Percentiles rank a stretch among this genome's conserved stretches.
Conservation (phyloP, 1,284 basidiomycete species). For the Pyrrhoderma lamaoense region DNA sequence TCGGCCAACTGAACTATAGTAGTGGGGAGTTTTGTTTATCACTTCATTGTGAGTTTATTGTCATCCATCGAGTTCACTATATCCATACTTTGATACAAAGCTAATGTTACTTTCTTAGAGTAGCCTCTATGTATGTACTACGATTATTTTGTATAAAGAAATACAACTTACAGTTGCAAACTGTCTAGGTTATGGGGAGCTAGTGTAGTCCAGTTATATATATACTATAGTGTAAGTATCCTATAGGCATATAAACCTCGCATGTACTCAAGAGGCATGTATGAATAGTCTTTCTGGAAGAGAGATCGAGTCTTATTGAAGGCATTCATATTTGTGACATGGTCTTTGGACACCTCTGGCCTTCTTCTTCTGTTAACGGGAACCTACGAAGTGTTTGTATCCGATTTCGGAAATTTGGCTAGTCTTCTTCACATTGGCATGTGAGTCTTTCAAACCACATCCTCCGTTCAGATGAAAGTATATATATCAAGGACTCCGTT, state of each 20-base stretch:
- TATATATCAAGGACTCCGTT: background rate
- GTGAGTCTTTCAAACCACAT: too few species aligned
- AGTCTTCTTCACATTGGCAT: background rate
- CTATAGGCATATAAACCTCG: background rate
- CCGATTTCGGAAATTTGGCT: background rate
- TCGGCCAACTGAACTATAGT: too few species aligned
- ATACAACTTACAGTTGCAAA: too few species aligned
- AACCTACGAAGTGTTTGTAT: constrained; percentile 10
- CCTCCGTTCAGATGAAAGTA: too few species aligned
- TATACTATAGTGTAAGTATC: constrained; percentile 9
- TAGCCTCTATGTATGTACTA: too few species aligned
- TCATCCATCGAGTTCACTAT: too few species aligned
- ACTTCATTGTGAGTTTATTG: too few species aligned
- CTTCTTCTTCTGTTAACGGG: constrained; percentile 1
- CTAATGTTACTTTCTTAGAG: too few species aligned
- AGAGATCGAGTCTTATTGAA: background rate
- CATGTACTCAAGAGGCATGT: background rate
- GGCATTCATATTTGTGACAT: background rate
- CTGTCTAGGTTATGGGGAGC: constrained; percentile 12
- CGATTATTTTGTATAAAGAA: too few species aligned
- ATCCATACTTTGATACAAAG: too few species aligned
- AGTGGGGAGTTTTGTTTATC: too few species aligned
- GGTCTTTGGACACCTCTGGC: constrained; percentile 8
- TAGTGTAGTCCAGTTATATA: constrained; percentile 12
- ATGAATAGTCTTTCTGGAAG: background rate